Evolutionary conservation across 2,329 filamentous ascomycete species (phyloP).

Genomic region (Ophiostoma populinum): DNA sequence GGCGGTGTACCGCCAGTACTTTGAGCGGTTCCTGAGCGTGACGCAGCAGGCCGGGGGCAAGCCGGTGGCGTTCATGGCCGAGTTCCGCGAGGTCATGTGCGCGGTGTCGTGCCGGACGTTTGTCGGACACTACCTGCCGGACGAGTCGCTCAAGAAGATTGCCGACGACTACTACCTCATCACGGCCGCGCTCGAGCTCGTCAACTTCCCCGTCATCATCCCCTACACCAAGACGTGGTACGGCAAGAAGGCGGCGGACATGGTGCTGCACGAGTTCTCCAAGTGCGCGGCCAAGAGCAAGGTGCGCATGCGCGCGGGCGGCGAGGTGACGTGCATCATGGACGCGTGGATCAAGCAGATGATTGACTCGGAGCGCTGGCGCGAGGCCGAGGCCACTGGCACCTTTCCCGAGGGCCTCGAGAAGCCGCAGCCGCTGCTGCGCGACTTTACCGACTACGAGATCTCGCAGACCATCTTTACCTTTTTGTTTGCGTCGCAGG

Average conservation of each 20-base stretch:
- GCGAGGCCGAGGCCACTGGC: conserved; percentile 59
- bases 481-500: conserved; percentile 93
- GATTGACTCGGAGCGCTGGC: conserved; percentile 69
- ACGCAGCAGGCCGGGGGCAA: conserved; percentile 56
- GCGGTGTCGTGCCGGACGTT: conserved; percentile 94
- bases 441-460: conserved; percentile 78
- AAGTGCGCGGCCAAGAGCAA: conserved; percentile 90
- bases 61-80: conserved; percentile 71
- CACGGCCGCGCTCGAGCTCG: conserved; percentile 84
- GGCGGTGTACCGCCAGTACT: conserved; percentile 78
- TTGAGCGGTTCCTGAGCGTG: conserved; percentile 58
- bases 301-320: conserved; percentile 76
- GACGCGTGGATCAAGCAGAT: conserved; percentile 86
- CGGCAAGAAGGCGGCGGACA: conserved; percentile 86
- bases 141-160: conserved; percentile 82
- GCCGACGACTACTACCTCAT: conserved; percentile 95
- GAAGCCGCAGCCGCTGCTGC: conserved; percentile 70
- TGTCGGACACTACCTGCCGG: conserved; percentile 85
- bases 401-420: conserved; percentile 53
- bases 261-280: conserved; percentile 76
- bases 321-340: conserved; percentile 80
- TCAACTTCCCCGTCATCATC: conserved; percentile 95
- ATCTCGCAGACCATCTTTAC: conserved; percentile 90
- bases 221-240: conserved; percentile 95
- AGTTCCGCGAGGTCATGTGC: conserved; percentile 89